These are phyloP conservation scores for Sparassis latifolia DNA, from an alignment of 1,284 basidiomycete genomes.

Conservation along the genomic window DNA sequence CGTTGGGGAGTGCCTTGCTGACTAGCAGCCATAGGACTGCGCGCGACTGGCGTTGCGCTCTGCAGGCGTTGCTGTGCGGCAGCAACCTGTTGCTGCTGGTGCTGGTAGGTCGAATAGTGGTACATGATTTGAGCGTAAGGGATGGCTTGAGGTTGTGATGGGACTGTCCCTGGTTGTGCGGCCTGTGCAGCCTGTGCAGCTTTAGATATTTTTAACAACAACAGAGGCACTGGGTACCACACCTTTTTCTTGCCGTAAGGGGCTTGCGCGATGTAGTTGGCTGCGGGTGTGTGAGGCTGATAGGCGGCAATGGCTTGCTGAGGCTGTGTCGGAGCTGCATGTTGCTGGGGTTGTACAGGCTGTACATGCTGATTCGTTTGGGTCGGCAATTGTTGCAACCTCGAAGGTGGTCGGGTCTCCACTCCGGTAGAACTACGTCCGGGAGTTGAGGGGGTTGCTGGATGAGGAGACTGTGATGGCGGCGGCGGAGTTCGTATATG, in stretches of 20 bases:
- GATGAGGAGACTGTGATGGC: constrained; percentile 13
- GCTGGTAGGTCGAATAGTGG: constrained; percentile 5
- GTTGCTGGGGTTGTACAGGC: constrained; percentile 6
- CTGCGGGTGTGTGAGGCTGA: neutral
- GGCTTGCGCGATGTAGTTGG: constrained; percentile 3
- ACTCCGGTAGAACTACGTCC: constrained; percentile 6
- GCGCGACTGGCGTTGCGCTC: constrained; percentile 7
- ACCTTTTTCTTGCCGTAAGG: constrained; percentile 1
- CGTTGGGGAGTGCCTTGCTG: constrained; percentile 11
- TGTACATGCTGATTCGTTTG: constrained; percentile 3
- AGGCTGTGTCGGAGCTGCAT: constrained; percentile 3
- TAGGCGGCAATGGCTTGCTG: constrained; percentile 1
- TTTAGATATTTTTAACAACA: no score
- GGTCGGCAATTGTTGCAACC: constrained; percentile 4
- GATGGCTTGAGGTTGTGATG: constrained; percentile 4
- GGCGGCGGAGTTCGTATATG: constrained; percentile 9
- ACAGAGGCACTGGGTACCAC: neutral
- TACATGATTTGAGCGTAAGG: neutral
- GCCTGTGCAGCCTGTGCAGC: neutral
- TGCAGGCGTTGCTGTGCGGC: constrained; percentile 7
- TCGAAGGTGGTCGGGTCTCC: constrained; percentile 11
- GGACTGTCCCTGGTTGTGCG: constrained; percentile 1
- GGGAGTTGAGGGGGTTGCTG: constrained; percentile 8
- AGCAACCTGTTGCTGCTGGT: constrained; percentile 2
- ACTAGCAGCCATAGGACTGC: constrained; percentile 9